Evolutionary conservation across 805 yeast species (phyloP), one percentile per base, ranked within the genome.

Genomic region (Candida mattraensis): DNA sequence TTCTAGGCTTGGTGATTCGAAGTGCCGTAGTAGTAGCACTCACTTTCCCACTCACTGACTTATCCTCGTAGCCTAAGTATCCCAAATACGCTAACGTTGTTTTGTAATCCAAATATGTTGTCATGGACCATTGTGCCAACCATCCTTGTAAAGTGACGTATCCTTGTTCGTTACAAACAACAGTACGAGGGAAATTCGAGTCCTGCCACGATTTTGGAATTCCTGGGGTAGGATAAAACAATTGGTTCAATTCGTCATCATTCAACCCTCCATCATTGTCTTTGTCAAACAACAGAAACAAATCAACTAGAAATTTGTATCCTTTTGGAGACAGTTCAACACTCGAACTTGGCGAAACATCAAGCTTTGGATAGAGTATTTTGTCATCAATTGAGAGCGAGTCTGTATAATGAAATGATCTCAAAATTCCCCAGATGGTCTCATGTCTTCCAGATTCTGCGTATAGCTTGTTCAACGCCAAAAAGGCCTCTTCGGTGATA

Each of bases 71-170:
- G 0, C 99, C 99, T 37, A 93, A 70, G 63, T 86, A 87, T 0
- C 94, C 95, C 43, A 93, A 63, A 52, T 91, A 93, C 33, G 87
- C 94, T 33, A 93, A 70, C 0, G 98, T 88, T 1, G 87, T 82
- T 48, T 74, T 78, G 54, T 84, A 78, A 50, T 89, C 95, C 19
- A 93, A 64, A 48, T 78, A 88, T 0, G 98, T 91, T 0, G 96
- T 87, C 85, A 93, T 84, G 50, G 91, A 83, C 99, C 99, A 93
- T 53, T 91, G 98, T 0, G 99, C 99, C 24, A 93, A 64, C 99
- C 99, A 93, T 3, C 99, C 99, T 63, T 94, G 99, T 18, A 93
- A 61, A 0, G 98, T 87, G 4, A 93, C 88, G 55, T 79, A 75
- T 0, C 96, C 97, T 44, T 80, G 81, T 46, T 88, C 96, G 55